Percentiles rank a stretch among this genome's conserved stretches.
Evolutionary conservation across 352 stramenopile species (phyloP).

Genomic region (Pythium guiyangense): DNA sequence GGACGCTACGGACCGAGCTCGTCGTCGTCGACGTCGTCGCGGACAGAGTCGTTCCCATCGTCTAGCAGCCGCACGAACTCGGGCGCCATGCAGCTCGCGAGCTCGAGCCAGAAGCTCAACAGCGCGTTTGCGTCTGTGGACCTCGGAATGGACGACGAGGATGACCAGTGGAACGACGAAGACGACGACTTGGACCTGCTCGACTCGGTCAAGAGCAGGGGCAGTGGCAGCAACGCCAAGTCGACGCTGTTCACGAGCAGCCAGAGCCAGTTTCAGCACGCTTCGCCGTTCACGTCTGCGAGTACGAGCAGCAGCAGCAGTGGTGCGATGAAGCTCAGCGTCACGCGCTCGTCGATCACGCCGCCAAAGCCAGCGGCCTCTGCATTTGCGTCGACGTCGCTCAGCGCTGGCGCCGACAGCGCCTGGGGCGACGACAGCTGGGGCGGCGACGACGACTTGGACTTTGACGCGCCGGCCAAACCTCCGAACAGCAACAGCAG

Average conservation of each 20-base stretch:
- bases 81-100: constrained; percentile 13
- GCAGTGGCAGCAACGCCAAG: constrained; percentile 18
- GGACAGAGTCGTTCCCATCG: background rate
- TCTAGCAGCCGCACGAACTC: background rate
- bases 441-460: constrained; percentile 47
- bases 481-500: background rate
- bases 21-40: constrained; percentile 24
- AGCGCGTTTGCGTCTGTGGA: constrained; percentile 44
- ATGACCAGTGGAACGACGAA: constrained; percentile 51
- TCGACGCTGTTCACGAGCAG: constrained; percentile 13
- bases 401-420: constrained; percentile 23
- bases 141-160: constrained; percentile 44
- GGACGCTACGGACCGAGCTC: constrained; percentile 7
- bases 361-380: constrained; percentile 16
- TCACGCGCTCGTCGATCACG: constrained; percentile 22
- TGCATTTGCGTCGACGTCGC: constrained; percentile 12
- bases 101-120: constrained; percentile 14
- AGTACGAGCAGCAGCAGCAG: constrained; percentile 2
- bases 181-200: constrained; percentile 55
- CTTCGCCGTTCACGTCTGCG: constrained; percentile 22
- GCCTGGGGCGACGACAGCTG: constrained; percentile 69
- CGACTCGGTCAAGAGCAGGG: background rate
- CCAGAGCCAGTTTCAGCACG: background rate
- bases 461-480: constrained; percentile 17
- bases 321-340: constrained; percentile 49